Evolutionary conservation across 805 yeast species (phyloP).

Genomic region (Saccharomycopsis microspora): DNA sequence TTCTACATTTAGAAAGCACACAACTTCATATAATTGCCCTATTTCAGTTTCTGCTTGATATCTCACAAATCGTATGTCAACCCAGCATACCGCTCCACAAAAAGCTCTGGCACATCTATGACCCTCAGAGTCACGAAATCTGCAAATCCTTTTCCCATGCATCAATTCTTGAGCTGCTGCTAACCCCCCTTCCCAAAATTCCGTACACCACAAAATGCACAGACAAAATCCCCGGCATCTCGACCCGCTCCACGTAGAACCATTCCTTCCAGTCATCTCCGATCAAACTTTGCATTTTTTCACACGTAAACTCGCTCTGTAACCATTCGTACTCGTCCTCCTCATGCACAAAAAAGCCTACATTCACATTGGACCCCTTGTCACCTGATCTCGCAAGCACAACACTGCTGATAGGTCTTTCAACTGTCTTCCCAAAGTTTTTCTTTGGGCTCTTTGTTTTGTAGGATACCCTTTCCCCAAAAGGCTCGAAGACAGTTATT

Average conservation of each 20-base stretch:
- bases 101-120: conserved; percentile 13
- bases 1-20: no score
- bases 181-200: conserved; percentile 17
- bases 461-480: conserved; percentile 3
- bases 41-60: no score
- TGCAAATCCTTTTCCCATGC: conserved; percentile 17
- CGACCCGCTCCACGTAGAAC: conserved; percentile 17
- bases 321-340: conserved; percentile 18
- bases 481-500: conserved; percentile 3
- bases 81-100: conserved; percentile 8
- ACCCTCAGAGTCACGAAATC: conserved; percentile 13
- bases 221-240: conserved; percentile 16
- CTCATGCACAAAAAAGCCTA: conserved; percentile 17
- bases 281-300: conserved; percentile 10
- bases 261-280: conserved; percentile 17
- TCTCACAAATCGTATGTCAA: conserved; percentile 5
- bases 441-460: conserved; percentile 14
- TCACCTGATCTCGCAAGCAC: conserved; percentile 19
- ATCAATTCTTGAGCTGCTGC: conserved; percentile 16
- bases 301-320: conserved; percentile 9
- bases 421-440: conserved; percentile 15
- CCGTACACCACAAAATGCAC: conserved; percentile 19
- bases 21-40: no score
- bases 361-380: conserved; percentile 16
- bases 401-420: conserved; percentile 8